Evolutionary conservation across 2,329 filamentous ascomycete genomes (phyloP).

Genomic region (Aspergillus bombycis): DNA sequence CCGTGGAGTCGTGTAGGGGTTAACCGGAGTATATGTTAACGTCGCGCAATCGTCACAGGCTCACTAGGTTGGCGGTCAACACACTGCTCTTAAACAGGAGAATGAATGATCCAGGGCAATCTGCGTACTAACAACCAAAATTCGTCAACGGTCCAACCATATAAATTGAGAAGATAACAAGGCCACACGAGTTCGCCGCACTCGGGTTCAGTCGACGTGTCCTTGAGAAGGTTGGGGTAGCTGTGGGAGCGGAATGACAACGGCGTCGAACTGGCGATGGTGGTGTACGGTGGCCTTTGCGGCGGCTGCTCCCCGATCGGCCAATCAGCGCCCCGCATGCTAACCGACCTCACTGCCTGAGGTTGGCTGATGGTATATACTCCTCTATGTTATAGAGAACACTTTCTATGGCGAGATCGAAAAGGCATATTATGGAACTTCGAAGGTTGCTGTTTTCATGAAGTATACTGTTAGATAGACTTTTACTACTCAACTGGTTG

Average conservation of each 20-base stretch:
- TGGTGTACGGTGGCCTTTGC: constrained; percentile 46
- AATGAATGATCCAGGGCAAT: constrained; percentile 16
- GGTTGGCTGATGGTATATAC: not conserved
- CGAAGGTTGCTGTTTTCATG: not conserved
- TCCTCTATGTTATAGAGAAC: not conserved
- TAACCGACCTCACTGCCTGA: constrained; percentile 20
- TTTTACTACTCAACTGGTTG: not conserved
- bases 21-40: constrained; percentile 8
- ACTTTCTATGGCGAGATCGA: not conserved
- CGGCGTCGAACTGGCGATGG: constrained; percentile 15
- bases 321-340: constrained; percentile 38
- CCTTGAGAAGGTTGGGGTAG: constrained; percentile 12
- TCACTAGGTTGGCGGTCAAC: constrained; percentile 30
- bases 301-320: constrained; percentile 22
- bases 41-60: constrained; percentile 22
- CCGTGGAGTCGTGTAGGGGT: constrained; percentile 7
- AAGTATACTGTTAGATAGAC: not conserved
- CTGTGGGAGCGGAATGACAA: constrained; percentile 17
- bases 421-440: no score
- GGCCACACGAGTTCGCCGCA: constrained; percentile 16
- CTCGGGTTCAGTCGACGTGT: constrained; percentile 19
- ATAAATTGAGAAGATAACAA: constrained; percentile 1
- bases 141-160: not conserved
- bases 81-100: constrained; percentile 13
- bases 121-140: constrained; percentile 23